Conservation (phyloP, 2,329 filamentous ascomycete genomes). For the Colletotrichum abscissum region DNA sequence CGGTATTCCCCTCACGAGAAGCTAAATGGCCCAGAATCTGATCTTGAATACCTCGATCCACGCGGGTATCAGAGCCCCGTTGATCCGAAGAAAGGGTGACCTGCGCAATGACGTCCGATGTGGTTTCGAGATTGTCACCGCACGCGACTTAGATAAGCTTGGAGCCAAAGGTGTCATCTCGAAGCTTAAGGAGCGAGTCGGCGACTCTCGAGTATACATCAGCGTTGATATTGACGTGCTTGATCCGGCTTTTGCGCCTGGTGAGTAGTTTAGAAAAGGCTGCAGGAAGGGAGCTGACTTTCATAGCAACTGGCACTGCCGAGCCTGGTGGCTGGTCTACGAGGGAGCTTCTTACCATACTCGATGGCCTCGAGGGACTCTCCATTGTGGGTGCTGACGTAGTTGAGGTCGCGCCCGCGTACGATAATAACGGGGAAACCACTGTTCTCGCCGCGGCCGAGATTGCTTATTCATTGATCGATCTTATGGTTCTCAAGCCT, state of each 20-base stretch:
- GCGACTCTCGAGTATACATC: constrained; percentile 70
- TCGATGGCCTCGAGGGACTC: constrained; percentile 77
- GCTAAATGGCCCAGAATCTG: constrained; percentile 50
- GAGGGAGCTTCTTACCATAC: constrained; percentile 78
- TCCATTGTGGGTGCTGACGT: constrained; percentile 83
- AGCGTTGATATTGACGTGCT: constrained; percentile 85
- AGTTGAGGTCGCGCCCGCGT: constrained; percentile 82
- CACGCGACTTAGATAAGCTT: constrained; percentile 77
- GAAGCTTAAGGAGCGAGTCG: constrained; percentile 68
- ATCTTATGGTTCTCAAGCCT: constrained; percentile 65
- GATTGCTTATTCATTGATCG: constrained; percentile 78
- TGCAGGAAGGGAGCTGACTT: neutral
- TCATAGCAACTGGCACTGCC: constrained; percentile 76
- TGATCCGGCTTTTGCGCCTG: constrained; percentile 76
- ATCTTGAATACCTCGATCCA: constrained; percentile 69
- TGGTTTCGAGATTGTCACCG: constrained; percentile 68
- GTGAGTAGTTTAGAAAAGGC: constrained; percentile 40
- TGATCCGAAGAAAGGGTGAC: constrained; percentile 60
- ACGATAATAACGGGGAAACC: constrained; percentile 78
- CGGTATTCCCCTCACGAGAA: neutral
- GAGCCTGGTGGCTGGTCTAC: constrained; percentile 86
- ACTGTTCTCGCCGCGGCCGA: constrained; percentile 81
- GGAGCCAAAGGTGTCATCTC: constrained; percentile 73
- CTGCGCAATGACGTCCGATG: constrained; percentile 67
- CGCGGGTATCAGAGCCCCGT: constrained; percentile 69